Evolutionary conservation across 2,329 filamentous ascomycete species (phyloP).

Genomic region (Shiraia bambusicola): DNA sequence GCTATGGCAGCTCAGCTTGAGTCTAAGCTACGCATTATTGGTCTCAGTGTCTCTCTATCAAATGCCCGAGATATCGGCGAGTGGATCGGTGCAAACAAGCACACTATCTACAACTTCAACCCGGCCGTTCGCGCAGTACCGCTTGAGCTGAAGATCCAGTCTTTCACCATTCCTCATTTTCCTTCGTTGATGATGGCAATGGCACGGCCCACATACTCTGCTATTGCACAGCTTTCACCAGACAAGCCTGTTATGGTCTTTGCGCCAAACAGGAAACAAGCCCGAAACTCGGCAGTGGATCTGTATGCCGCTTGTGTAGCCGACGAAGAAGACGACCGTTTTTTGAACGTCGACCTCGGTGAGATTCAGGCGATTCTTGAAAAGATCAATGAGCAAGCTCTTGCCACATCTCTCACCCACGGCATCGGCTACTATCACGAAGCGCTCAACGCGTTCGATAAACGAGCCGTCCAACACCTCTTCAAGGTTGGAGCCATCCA

Average conservation of each 20-base stretch:
- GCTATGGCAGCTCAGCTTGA: slow-evolving; percentile 90
- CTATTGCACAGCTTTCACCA: slow-evolving; percentile 82
- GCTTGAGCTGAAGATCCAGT: slow-evolving; percentile 90
- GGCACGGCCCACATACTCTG: slow-evolving; percentile 89
- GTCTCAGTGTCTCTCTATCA: slow-evolving; percentile 85
- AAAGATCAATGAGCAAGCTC: slow-evolving; percentile 79
- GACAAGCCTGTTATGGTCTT: slow-evolving; percentile 91
- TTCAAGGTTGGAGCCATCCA: slow-evolving; percentile 89
- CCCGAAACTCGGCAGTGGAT: slow-evolving; percentile 81
- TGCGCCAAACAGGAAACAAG: slow-evolving; percentile 91
- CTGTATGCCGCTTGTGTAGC: slow-evolving; percentile 82
- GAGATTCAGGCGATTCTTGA: slow-evolving; percentile 81
- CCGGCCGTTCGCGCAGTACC: slow-evolving; percentile 86
- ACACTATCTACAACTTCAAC: slow-evolving; percentile 98
- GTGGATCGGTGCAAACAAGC: slow-evolving; percentile 97
- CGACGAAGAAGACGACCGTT: slow-evolving; percentile 90
- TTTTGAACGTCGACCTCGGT: slow-evolving; percentile 79
- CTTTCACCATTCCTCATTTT: slow-evolving; percentile 93
- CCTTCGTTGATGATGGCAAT: slow-evolving; percentile 98
- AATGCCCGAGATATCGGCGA: slow-evolving; percentile 94
- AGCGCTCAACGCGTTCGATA: slow-evolving; percentile 83
- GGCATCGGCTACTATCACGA: slow-evolving; percentile 98
- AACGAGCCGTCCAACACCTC: slow-evolving; percentile 88
- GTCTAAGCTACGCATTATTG: slow-evolving; percentile 80
- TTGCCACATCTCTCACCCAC: slow-evolving; percentile 87